Conservation (phyloP, 371 early-diverging fungal genomes). For the Mortierella sp. region DNA sequence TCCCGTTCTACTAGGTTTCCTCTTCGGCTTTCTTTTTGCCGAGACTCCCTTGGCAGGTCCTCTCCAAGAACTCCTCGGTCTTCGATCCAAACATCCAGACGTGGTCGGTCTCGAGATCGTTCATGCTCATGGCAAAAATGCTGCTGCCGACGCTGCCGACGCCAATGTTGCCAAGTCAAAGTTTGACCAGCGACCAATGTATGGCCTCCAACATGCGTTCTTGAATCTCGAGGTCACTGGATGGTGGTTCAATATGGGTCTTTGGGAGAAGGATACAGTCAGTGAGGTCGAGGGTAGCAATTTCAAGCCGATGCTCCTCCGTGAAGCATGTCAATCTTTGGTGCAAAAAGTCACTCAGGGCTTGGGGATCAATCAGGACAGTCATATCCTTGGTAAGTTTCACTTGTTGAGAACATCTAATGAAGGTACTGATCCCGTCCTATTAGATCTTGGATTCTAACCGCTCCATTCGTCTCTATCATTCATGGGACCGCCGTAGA, state of each 20-base stretch:
- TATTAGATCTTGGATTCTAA: background rate
- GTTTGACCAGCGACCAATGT: slow-evolving; percentile 43
- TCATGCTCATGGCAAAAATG: slow-evolving; percentile 8
- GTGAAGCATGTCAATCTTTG: slow-evolving; percentile 46
- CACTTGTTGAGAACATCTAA: background rate
- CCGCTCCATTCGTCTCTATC: background rate
- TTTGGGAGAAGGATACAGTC: slow-evolving; percentile 25
- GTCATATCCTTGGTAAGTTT: slow-evolving; percentile 45
- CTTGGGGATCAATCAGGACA: slow-evolving; percentile 24
- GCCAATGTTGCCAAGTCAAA: slow-evolving; percentile 16
- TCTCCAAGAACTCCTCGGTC: slow-evolving; percentile 34
- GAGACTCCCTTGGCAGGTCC: slow-evolving; percentile 42
- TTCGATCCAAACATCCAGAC: slow-evolving; percentile 38
- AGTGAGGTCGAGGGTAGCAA: background rate
- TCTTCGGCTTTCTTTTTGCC: slow-evolving; percentile 34
- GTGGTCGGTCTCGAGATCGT: slow-evolving; percentile 42
- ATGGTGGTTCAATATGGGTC: slow-evolving; percentile 54
- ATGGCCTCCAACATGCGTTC: slow-evolving; percentile 51
- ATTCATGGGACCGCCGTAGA: slow-evolving; percentile 14
- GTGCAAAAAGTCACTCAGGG: slow-evolving; percentile 33
- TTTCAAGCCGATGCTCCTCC: slow-evolving; percentile 32
- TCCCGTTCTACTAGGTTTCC: slow-evolving; percentile 27
- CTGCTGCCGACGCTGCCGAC: background rate
- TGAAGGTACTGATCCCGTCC: too few species aligned
- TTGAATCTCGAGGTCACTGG: slow-evolving; percentile 49